Conservation (phyloP, 345 rosid genomes). For the Brassica napus region DNA sequence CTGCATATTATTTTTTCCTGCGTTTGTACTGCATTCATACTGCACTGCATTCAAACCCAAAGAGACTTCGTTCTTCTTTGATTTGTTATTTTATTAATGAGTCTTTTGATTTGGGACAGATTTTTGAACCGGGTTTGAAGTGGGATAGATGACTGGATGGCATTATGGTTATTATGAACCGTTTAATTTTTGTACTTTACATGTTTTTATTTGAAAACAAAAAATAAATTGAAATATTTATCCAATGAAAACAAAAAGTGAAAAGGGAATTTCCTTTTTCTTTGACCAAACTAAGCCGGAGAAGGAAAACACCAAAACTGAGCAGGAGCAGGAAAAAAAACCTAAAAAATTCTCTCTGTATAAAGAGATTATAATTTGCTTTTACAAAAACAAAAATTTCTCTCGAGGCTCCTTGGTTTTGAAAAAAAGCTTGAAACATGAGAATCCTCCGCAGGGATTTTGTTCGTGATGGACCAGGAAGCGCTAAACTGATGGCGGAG, state of each 20-base stretch:
- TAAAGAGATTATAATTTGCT: not conserved
- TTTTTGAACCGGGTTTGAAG: not conserved
- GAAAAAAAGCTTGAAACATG: not conserved
- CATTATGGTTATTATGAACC: not conserved
- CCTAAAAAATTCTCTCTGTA: not conserved
- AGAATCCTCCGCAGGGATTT: not conserved
- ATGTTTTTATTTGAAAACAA: not conserved
- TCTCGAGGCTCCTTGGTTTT: not conserved
- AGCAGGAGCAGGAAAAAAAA: not conserved
- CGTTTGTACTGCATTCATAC: too few relatives aligned
- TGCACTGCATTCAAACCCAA: too few relatives aligned
- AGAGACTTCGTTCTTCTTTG: too few relatives aligned
- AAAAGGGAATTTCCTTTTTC: not conserved
- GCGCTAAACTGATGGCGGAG: not conserved
- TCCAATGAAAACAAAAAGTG: not conserved
- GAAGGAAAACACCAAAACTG: not conserved
- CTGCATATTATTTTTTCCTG: too few relatives aligned
- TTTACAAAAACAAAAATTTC: not conserved
- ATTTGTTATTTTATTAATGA: too few relatives aligned
- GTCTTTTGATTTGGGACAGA: not conserved
- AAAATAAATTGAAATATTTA: too few relatives aligned
- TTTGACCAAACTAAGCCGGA: not conserved
- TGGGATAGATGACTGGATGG: not conserved
- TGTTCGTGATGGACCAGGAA: not conserved
- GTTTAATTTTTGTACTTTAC: not conserved